Conservation (phyloP, 2,329 filamentous ascomycete genomes). For the Metarhizium brunneum region DNA sequence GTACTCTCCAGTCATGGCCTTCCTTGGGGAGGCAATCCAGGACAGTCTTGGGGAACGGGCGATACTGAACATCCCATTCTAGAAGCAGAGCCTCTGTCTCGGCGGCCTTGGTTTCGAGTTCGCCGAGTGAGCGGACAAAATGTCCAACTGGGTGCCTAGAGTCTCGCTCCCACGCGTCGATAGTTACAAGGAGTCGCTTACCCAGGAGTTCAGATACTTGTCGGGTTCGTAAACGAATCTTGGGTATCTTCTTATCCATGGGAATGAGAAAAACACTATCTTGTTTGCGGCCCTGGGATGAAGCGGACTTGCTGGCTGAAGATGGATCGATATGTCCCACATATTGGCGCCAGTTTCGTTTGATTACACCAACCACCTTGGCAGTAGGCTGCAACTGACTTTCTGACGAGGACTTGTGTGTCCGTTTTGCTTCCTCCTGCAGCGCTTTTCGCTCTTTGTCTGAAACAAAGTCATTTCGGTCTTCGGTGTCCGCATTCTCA, state of each 20-base stretch:
- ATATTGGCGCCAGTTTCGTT: conserved; percentile 96
- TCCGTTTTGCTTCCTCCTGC: conserved; percentile 83
- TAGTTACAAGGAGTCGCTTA: conserved; percentile 84
- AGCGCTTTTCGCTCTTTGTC: conserved; percentile 79
- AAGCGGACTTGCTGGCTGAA: conserved; percentile 64
- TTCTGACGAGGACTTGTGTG: conserved; percentile 68
- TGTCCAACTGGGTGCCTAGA: conserved; percentile 89
- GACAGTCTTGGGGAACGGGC: conserved; percentile 92
- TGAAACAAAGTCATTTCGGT: conserved; percentile 67
- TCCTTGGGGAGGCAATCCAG: conserved; percentile 86
- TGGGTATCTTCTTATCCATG: conserved; percentile 97
- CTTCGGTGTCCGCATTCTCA: conserved; percentile 83
- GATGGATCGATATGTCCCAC: conserved; percentile 90
- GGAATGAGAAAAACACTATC: conserved; percentile 92
- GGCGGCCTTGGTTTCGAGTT: conserved; percentile 92
- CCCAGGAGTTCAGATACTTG: conserved; percentile 84
- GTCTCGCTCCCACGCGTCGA: conserved; percentile 92
- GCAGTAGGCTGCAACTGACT: conserved; percentile 82
- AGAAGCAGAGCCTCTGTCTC: conserved; percentile 91
- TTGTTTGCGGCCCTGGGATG: conserved; percentile 71
- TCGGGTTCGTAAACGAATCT: conserved; percentile 85
- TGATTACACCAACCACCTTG: conserved; percentile 82
- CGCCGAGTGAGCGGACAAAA: conserved; percentile 85
- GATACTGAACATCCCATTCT: conserved; percentile 96
- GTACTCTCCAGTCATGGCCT: conserved; percentile 91